phyloP scores from a whole-genome alignment of 2,329 filamentous ascomycete genomes.

The Aspergillus sojae region DNA sequence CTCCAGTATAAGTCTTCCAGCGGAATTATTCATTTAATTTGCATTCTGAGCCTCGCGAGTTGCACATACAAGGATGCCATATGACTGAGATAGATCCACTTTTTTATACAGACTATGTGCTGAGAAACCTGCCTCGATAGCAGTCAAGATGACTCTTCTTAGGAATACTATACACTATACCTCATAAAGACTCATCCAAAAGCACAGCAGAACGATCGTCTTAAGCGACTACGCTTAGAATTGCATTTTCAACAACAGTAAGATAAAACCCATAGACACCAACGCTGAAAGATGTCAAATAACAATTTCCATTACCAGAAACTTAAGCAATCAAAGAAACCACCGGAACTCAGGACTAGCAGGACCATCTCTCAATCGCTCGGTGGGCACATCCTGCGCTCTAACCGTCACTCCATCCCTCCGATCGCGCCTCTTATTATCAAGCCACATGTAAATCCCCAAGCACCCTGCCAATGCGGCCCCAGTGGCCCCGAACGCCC shows the following conservation, averaged over 20 bases:
- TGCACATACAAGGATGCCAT: not conserved
- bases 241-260: not conserved
- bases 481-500: constrained; percentile 57
- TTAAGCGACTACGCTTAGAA: no score
- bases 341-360: constrained; percentile 58
- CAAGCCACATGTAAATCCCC: constrained; percentile 65
- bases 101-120: not conserved
- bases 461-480: constrained; percentile 58
- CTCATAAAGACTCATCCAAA: not conserved
- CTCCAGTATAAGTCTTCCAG: no score
- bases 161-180: not conserved
- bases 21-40: not conserved
- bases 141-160: not conserved
- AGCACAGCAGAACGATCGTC: not conserved
- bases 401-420: constrained; percentile 58
- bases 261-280: not conserved
- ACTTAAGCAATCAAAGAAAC: constrained; percentile 42
- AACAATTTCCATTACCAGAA: not conserved
- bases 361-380: constrained; percentile 59
- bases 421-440: constrained; percentile 64
- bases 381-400: constrained; percentile 61
- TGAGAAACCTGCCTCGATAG: not conserved
- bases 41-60: not conserved
- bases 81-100: no score
- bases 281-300: not conserved